Base-by-base conservation (phyloP, 2,329 filamentous ascomycete genomes). In the Aureobasidium sp. region DNA sequence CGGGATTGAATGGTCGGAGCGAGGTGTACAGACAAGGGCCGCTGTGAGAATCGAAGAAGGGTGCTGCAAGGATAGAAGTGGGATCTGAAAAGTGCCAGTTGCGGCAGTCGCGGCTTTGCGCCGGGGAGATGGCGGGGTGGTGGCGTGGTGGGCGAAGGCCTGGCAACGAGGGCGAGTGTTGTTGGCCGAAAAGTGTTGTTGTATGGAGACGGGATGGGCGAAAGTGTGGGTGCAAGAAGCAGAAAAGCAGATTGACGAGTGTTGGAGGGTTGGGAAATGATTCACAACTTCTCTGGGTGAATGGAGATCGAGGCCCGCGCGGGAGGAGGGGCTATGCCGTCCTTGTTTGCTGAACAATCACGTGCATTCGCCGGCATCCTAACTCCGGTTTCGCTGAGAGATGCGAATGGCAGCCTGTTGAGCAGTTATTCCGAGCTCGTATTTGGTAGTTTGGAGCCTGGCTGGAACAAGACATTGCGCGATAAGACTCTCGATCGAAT, bases 141-240 rank as follows among this genome's bases (percentile, higher is more conserved):
- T 50, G 45, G 37, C 48, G 48, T 51, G 48, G 48, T 51, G 48
- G 45, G 48, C 37, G 37, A 30, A 34, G 21, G 45, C 19, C 25
- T 25, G 34, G 6, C 16, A 19, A 49, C n/a, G 16, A 38, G 24
- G 16, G 25, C 30, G 24, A 34, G 32, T n/a, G 24, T 34, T 29
- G 24, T 49, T 49, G 38, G 32, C 34, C 34, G 34, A 30, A 17
- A 49, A 30, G 24, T 17, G 45, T 34, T 25, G 22, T 39, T 49
- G 24, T 49, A 22, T 30, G 24, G 19, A 29, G 14, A 8, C 16
- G 6, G 41, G 40, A 22, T 44, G 16, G 19, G 12, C 19, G 41
- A 24, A 6, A 14, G 6, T 21, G 11, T 24, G 32, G 27, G 37
- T 25, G 21, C 19, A 35, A 48, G 38, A 39, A 49, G 17, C 6